These are phyloP conservation scores for Polytrichum commune DNA, from an alignment of 225 moss, liverwort and hornwort genomes.

Conservation along the genomic window DNA sequence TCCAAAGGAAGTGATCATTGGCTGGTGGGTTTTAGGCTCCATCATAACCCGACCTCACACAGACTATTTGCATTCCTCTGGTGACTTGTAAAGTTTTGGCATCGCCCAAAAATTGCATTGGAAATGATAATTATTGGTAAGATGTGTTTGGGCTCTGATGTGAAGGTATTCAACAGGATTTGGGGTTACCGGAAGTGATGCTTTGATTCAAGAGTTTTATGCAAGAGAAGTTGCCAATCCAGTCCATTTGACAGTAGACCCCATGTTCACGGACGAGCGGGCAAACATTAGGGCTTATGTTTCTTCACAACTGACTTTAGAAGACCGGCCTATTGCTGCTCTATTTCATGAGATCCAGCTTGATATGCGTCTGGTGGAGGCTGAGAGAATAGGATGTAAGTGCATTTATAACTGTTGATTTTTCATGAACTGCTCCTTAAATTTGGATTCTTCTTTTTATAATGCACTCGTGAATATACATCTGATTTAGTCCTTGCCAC, in stretches of 20 bases:
- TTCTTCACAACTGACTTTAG: slow-evolving; percentile 85
- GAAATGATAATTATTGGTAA: neutral
- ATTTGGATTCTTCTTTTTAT: neutral
- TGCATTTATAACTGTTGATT: neutral
- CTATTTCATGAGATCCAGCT: slow-evolving; percentile 98
- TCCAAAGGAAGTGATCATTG: slow-evolving; percentile 85
- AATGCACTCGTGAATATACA: neutral
- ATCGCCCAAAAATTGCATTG: no score
- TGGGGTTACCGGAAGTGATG: slow-evolving; percentile 84
- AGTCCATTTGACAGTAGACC: slow-evolving; percentile 90
- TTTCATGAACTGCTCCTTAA: neutral
- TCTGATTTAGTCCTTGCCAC: neutral
- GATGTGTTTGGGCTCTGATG: slow-evolving; percentile 4
- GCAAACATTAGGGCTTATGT: slow-evolving; percentile 92
- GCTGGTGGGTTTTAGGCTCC: slow-evolving; percentile 41
- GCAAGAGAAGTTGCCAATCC: slow-evolving; percentile 89
- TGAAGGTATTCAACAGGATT: slow-evolving; percentile 92
- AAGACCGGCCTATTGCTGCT: slow-evolving; percentile 87
- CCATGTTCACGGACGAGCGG: slow-evolving; percentile 79
- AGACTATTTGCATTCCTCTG: no score
- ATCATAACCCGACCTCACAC: no score
- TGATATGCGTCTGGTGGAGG: slow-evolving; percentile 92
- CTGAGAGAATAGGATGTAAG: slow-evolving; percentile 97
- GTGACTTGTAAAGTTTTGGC: no score
- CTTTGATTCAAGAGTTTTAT: slow-evolving; percentile 95